Conservation (phyloP, 352 stramenopile species). For the Pythium brachiatum region DNA sequence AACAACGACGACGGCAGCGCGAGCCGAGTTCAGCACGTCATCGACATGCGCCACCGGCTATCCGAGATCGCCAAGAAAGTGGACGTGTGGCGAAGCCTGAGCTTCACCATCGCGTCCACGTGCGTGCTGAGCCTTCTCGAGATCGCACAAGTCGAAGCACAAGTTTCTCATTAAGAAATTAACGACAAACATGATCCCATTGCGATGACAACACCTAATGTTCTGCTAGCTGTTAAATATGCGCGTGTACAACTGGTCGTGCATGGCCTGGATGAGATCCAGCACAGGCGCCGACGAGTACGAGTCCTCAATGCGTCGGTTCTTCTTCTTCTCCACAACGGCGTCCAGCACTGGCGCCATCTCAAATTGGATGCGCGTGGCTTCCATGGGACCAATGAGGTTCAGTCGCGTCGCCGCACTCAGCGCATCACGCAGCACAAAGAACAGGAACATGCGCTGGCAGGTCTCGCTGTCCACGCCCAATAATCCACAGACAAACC, state of each 20-base stretch:
- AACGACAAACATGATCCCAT: too few species aligned
- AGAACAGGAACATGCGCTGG: conserved; percentile 83
- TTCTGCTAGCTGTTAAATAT: conserved; percentile 76
- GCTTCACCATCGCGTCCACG: conserved; percentile 26
- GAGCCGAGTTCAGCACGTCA: conserved; percentile 27
- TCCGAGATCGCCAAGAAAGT: conserved; percentile 40
- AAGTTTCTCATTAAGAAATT: background rate
- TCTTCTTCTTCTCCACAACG: conserved; percentile 64
- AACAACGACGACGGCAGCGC: background rate
- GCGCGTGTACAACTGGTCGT: conserved; percentile 86
- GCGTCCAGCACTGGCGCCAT: conserved; percentile 43
- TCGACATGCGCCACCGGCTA: conserved; percentile 32
- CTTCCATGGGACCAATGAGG: conserved; percentile 69
- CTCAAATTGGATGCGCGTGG: conserved; percentile 66
- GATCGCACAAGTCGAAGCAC: conserved; percentile 5
- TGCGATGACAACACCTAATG: too few species aligned
- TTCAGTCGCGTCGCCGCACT: conserved; percentile 81
- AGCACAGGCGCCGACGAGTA: conserved; percentile 79
- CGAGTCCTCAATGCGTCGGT: conserved; percentile 55
- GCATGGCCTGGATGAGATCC: conserved; percentile 79
- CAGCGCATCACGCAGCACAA: conserved; percentile 66
- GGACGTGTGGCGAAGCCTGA: conserved; percentile 35
- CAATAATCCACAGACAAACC: conserved; percentile 56
- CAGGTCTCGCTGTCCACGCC: conserved; percentile 36
- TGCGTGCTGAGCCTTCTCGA: conserved; percentile 31